Base-by-base conservation (phyloP, 441 rosid species). In the Populus hybrid region DNA sequence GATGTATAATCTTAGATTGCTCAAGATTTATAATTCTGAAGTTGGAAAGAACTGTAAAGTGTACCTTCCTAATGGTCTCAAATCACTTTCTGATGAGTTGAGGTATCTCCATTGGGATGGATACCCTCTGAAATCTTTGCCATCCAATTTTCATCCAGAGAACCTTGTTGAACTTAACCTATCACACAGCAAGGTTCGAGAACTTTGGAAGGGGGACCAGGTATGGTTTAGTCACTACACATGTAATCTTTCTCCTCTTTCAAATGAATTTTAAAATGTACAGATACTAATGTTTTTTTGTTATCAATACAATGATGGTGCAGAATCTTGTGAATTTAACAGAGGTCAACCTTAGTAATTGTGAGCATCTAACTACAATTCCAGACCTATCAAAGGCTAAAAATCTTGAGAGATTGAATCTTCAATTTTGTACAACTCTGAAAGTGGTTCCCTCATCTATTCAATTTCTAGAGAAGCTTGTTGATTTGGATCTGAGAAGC, bases 401-500 rank as follows among this genome's bases (percentile, higher is more conserved):
- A 4, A 79, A 74, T n/a, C 83, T 88, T 2, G 84, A 86, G 76
- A 82, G 72, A 26, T 5, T 86, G 20, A 80, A 73, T 9, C 77
- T 86, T 24, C 28, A 28, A 0, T 57, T 70, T 23, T 85, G 88
- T 40, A 12, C 11, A 16, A 81, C 79, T n/a, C 80, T 85, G 70
- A 26, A 26, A 21, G 72, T 69, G 6, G 80, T 86, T 64, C 83
- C 83, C 6, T 78, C 80, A 42, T 84, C 84, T 32, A 68, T 86
- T 75, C 66, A 73, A n/a, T 57, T 77, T 70, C 85, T 85, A 16
- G 28, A 65, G 20, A 74, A 67, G 69, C 88, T 88, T 72, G 23
- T 4, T 64, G 16, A 20, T 5, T 40, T 81, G 42, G 21, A 76
- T 64, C 65, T 85, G 24, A 11, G n/a, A 26, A 21, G 69, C n/a